phyloP scores from a whole-genome alignment of 345 rosid genomes.

The Barbarea vulgaris region DNA sequence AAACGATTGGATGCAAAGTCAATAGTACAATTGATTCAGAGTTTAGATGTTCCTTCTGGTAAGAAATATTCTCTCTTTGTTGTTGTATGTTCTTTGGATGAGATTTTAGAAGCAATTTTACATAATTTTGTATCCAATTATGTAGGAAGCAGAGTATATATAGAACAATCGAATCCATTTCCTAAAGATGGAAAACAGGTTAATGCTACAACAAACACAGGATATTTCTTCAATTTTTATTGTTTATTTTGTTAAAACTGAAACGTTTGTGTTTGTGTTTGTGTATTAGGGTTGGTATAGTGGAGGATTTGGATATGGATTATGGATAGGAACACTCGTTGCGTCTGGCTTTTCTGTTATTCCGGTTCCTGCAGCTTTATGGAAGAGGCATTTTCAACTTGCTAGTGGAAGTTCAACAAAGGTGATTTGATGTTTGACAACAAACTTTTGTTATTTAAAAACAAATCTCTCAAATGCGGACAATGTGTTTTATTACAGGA shows the following conservation, averaged over 20 bases:
- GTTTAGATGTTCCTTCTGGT: slow-evolving; percentile 75
- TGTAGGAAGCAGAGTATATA: slow-evolving; percentile 68
- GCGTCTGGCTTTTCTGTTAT: slow-evolving; percentile 86
- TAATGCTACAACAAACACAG: background rate
- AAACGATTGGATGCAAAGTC: slow-evolving; percentile 83
- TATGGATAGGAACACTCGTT: slow-evolving; percentile 89
- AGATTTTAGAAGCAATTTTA: background rate
- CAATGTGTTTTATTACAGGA: slow-evolving; percentile 50
- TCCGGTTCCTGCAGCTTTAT: slow-evolving; percentile 67
- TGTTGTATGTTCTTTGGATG: background rate
- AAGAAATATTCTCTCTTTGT: slow-evolving; percentile 8
- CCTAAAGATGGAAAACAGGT: slow-evolving; percentile 90
- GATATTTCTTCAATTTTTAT: background rate
- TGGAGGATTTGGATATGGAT: slow-evolving; percentile 89
- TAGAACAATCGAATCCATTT: slow-evolving; percentile 71
- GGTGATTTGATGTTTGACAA: slow-evolving; percentile 42
- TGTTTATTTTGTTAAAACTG: background rate
- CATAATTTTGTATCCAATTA: background rate
- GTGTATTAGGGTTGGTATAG: slow-evolving; percentile 82
- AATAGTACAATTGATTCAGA: slow-evolving; percentile 67
- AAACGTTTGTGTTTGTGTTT: background rate
- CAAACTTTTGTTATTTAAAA: background rate
- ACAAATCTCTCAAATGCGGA: background rate
- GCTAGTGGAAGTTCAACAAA: slow-evolving; percentile 54
- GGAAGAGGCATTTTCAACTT: slow-evolving; percentile 77